Evolutionary conservation across 768 basidiomycete genomes (phyloP).

Genomic region (Termitomyces sp.): DNA sequence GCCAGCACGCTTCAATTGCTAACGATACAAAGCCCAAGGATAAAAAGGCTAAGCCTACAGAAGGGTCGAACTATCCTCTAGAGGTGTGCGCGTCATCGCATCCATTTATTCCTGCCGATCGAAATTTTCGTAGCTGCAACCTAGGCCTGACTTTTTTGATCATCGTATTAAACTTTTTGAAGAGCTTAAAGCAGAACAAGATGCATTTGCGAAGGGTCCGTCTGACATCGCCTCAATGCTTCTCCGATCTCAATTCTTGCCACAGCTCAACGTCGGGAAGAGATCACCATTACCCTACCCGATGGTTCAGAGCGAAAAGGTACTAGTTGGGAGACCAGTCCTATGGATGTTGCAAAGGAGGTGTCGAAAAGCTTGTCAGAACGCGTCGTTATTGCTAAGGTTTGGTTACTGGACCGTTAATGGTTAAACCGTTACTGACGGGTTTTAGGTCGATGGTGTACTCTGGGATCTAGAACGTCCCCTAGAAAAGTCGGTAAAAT

Average conservation of each 20-base stretch:
- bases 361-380: conserved; percentile 87
- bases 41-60: conserved; percentile 38
- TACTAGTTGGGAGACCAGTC: conserved; percentile 92
- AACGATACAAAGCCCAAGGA: conserved; percentile 19
- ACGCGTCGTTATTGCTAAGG: conserved; percentile 90
- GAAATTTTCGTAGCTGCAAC: conserved; percentile 54
- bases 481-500: conserved; percentile 75
- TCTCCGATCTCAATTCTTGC: not conserved
- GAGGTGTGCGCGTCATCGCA: conserved; percentile 41
- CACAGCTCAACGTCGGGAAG: conserved; percentile 73
- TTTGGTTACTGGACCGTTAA: conserved; percentile 20
- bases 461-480: conserved; percentile 97
- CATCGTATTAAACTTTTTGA: conserved; percentile 90
- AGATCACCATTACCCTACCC: conserved; percentile 78
- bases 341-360: conserved; percentile 85
- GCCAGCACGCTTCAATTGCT: conserved; percentile 27
- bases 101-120: not conserved
- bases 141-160: conserved; percentile 82
- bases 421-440: conserved; percentile 2
- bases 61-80: conserved; percentile 47
- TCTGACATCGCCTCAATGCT: not conserved
- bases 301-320: conserved; percentile 84
- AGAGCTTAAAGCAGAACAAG: conserved; percentile 77
- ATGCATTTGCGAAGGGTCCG: conserved; percentile 72
- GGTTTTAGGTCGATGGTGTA: conserved; percentile 64